Conservation (phyloP, 768 basidiomycete species). For the Trametes coccinea region DNA sequence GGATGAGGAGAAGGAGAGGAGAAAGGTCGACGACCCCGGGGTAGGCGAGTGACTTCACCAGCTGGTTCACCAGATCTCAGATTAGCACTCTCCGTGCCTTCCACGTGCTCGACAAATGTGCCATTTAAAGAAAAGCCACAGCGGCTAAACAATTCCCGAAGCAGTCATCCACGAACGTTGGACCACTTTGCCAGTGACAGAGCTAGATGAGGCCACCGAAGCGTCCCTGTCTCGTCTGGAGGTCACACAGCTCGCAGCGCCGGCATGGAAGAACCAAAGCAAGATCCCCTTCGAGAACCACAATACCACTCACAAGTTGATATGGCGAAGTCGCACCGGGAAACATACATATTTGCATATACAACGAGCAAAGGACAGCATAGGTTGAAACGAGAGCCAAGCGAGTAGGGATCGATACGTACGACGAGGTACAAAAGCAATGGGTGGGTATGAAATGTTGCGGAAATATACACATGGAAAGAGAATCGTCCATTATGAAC, state of each 20-base stretch:
- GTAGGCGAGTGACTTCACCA: constrained; percentile 4
- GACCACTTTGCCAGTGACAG: too few relatives aligned
- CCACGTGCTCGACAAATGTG: constrained; percentile 10
- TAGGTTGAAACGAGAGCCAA: constrained; percentile 15
- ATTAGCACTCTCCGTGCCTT: not conserved
- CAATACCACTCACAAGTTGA: not conserved
- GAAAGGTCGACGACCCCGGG: not conserved
- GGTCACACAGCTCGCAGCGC: too few relatives aligned
- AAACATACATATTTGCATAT: constrained; percentile 9
- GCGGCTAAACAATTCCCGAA: not conserved
- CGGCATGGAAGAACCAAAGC: too few relatives aligned
- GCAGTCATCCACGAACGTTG: not conserved
- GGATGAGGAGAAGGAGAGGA: not conserved
- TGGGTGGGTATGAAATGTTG: not conserved
- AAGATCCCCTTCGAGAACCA: too few relatives aligned
- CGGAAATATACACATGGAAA: constrained; percentile 4
- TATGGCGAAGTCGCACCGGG: too few relatives aligned
- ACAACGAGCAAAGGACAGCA: constrained; percentile 16
- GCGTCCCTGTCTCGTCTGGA: too few relatives aligned
- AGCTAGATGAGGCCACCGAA: too few relatives aligned
- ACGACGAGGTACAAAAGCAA: constrained; percentile 6
- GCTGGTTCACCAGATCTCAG: constrained; percentile 1
- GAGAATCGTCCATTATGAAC: not conserved
- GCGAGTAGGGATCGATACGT: constrained; percentile 15
- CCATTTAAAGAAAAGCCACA: not conserved